Evolutionary conservation across 352 stramenopile genomes (phyloP), one percentile per base, ranked within the genome.

Genomic region (Aphanomyces cochlioides): DNA sequence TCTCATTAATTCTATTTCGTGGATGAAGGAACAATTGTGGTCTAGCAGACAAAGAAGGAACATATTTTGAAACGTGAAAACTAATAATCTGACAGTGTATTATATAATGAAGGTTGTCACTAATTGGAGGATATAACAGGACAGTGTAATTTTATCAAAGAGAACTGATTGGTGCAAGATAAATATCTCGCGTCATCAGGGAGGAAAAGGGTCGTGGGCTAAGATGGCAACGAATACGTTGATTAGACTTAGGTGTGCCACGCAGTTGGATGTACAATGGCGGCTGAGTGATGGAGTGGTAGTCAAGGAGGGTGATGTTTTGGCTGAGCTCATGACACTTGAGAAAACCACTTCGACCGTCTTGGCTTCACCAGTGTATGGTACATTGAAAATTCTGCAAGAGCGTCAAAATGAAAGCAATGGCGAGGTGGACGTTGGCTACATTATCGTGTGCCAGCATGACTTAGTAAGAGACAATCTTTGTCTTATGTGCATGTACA

Each of bases 401-500:
- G 10, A 7, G 36, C 40, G 34, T 7, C n/a, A 6, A 8, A 56
- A 58, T 19, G 48, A 60, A 19, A 19, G 38, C 12, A 19, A 53
- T 50, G 64, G 54, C 8, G 47, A 48, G 10, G 17, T 61, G 4
- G 50, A 70, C 4, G 37, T 70, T 54, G 64, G 50, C 13, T 45
- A 37, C 34, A 45, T 70, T 21, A 50, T 63, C 36, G 28, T 70
- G 8, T 70, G 64, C 54, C 53, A 39, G 47, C 64, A 70, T 45
- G 43, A 54, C 17, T 36, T 70, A 12, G 17, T 70, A 34, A 34
- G 39, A 36, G 28, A 36, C 12, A 48, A 70, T 60, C 28, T 54
- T 8, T 70, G 64, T 41, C 43, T 61, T 6, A 40, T 70, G 28
- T 70, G 64, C 40, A 59, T 70, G 47, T 28, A n/a, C 47, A 59